phyloP scores from a whole-genome alignment of 441 rosid genomes.

The Biscutella auriculata region DNA sequence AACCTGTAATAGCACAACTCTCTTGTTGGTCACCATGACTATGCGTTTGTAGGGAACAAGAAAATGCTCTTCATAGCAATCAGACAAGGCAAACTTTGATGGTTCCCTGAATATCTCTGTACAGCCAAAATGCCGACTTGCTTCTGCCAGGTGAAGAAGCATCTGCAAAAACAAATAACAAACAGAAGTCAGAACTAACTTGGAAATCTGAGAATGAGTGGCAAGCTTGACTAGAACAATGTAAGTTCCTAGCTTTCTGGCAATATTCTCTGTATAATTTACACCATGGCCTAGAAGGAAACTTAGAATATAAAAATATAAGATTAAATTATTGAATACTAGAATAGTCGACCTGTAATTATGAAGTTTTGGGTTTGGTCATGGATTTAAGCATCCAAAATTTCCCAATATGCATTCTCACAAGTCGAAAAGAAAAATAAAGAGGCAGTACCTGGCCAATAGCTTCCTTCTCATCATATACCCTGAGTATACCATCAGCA shows the following conservation, averaged over 20 bases:
- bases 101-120: conserved; percentile 95
- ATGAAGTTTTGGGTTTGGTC: background rate
- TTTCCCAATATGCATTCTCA: background rate
- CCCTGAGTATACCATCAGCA: conserved; percentile 68
- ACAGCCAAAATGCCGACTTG: conserved; percentile 84
- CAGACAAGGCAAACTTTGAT: conserved; percentile 83
- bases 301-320: background rate
- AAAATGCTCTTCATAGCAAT: conserved; percentile 84
- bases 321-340: background rate
- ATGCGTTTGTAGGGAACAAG: conserved; percentile 68
- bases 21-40: conserved; percentile 73
- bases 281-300: background rate
- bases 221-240: background rate
- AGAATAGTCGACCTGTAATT: background rate
- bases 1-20: conserved; percentile 88
- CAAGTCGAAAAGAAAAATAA: background rate
- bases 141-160: conserved; percentile 88
- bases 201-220: conserved; percentile 3
- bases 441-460: conserved; percentile 66
- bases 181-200: conserved; percentile 1
- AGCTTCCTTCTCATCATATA: conserved; percentile 87
- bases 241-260: background rate
- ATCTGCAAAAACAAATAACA: conserved; percentile 40
- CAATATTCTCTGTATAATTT: background rate
- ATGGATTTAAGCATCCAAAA: background rate